Evolutionary conservation across 345 rosid genomes (phyloP).

Genomic region (Firmiana major): DNA sequence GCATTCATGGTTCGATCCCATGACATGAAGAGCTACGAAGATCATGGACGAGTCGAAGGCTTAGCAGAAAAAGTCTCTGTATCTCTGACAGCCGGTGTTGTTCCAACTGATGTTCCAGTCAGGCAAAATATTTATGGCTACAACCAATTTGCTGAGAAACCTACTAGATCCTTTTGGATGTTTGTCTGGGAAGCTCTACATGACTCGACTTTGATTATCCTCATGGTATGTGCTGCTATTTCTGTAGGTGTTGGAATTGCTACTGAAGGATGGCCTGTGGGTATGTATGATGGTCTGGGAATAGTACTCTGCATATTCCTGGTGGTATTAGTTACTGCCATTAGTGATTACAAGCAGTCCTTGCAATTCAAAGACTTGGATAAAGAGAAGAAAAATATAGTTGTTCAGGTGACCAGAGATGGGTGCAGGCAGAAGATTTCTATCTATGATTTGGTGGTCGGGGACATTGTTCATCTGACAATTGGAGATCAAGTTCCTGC

Average conservation of each 20-base stretch:
- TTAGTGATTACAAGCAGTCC: conserved; percentile 34
- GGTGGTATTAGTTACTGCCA: conserved; percentile 28
- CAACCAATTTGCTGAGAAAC: conserved; percentile 56
- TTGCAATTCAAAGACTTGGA: conserved; percentile 35
- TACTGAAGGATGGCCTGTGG: conserved; percentile 46
- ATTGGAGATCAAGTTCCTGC: conserved; percentile 40
- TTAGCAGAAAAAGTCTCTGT: conserved; percentile 31
- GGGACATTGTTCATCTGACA: conserved; percentile 34
- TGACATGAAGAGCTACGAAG: conserved; percentile 22
- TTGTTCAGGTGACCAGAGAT: conserved; percentile 35
- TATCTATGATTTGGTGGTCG: conserved; percentile 37
- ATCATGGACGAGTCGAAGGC: conserved; percentile 42
- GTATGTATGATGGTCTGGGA: conserved; percentile 47
- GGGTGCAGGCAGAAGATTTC: conserved; percentile 27
- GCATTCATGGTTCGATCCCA: conserved; percentile 32
- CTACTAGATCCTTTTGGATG: conserved; percentile 41
- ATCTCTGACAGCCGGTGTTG: conserved; percentile 37
- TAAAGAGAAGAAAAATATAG: conserved; percentile 27
- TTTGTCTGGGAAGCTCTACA: conserved; percentile 52
- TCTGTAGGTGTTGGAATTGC: conserved; percentile 30
- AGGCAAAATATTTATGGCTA: conserved; percentile 55
- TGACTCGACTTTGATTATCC: conserved; percentile 43
- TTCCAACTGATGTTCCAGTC: conserved; percentile 37
- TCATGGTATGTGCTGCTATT: conserved; percentile 39
- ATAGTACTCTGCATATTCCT: conserved; percentile 29